A percentile compares a stretch with the other conserved stretches of the same genome.
phyloP scores from a whole-genome alignment of 2,329 filamentous ascomycete genomes.

The Cytospora piceae region DNA sequence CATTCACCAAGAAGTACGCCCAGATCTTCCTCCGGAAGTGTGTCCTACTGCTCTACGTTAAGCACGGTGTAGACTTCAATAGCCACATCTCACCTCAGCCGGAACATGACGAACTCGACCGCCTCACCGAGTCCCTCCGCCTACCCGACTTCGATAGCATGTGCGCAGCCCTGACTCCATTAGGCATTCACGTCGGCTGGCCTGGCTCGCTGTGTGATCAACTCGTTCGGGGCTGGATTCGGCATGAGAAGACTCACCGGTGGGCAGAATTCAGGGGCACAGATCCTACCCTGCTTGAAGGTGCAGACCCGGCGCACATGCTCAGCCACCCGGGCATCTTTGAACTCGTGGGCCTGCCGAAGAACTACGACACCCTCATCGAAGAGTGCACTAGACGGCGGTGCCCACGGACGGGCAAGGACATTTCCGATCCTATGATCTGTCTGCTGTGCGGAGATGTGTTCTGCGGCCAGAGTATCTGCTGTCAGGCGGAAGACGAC shows the following conservation, averaged over 20 bases:
- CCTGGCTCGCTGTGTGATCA: slow-evolving; percentile 45
- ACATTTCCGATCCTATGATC: slow-evolving; percentile 85
- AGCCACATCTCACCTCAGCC: slow-evolving; percentile 65
- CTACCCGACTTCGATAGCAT: slow-evolving; percentile 81
- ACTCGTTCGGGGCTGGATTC: slow-evolving; percentile 73
- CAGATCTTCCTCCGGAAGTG: slow-evolving; percentile 88
- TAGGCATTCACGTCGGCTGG: slow-evolving; percentile 52
- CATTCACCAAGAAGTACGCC: slow-evolving; percentile 77
- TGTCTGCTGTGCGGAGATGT: slow-evolving; percentile 97
- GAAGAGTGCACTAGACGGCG: slow-evolving; percentile 84
- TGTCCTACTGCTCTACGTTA: slow-evolving; percentile 81
- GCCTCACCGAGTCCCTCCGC: slow-evolving; percentile 75
- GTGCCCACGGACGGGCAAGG: slow-evolving; percentile 89
- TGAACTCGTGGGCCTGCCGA: slow-evolving; percentile 88
- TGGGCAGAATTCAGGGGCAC: slow-evolving; percentile 13
- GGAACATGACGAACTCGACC: slow-evolving; percentile 77
- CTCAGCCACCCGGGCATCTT: slow-evolving; percentile 87
- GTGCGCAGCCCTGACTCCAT: slow-evolving; percentile 61
- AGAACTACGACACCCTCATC: slow-evolving; percentile 89
- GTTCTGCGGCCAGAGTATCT: slow-evolving; percentile 91
- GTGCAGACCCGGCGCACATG: slow-evolving; percentile 36
- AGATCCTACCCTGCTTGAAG: slow-evolving; percentile 4
- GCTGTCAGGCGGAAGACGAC: slow-evolving; percentile 73
- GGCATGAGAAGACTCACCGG: slow-evolving; percentile 52
- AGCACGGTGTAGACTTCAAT: slow-evolving; percentile 86